Evolutionary conservation across 2,329 filamentous ascomycete species (phyloP).

Genomic region (Sporothrix pseudoabietina): DNA sequence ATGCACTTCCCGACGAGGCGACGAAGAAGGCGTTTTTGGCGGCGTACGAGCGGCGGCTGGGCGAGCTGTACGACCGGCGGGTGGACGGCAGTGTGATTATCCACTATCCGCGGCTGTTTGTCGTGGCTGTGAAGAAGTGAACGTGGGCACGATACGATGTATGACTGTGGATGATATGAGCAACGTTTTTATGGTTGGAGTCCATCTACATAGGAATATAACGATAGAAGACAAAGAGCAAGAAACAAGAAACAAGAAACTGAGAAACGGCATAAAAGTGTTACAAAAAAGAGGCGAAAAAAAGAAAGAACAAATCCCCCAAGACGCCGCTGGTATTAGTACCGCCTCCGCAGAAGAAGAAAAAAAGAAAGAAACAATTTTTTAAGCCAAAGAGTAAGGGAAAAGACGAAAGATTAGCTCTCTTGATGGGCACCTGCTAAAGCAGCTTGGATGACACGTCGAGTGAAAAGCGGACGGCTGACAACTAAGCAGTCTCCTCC

Average conservation of each 20-base stretch:
- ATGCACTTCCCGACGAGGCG: constrained; percentile 46
- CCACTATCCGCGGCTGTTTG: constrained; percentile 59
- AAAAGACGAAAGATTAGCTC: neutral
- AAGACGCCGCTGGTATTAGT: constrained; percentile 29
- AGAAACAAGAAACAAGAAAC: neutral
- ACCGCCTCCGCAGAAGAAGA: constrained; percentile 18
- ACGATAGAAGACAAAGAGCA: neutral
- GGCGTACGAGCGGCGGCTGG: constrained; percentile 51
- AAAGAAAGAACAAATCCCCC: neutral
- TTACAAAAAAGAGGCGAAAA: neutral
- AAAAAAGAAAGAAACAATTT: neutral
- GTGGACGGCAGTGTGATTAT: constrained; percentile 57
- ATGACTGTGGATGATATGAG: too few species aligned
- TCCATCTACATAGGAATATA: constrained; percentile 13
- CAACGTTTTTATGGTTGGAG: neutral
- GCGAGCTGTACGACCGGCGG: constrained; percentile 47
- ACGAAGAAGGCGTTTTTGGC: constrained; percentile 49
- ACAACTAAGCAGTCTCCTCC: constrained; percentile 29
- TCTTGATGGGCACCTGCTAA: neutral
- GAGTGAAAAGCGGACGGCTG: neutral
- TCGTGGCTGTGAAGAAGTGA: constrained; percentile 47
- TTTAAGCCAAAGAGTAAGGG: neutral
- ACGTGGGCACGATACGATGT: neutral
- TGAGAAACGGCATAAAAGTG: neutral
- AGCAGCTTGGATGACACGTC: neutral